Evolutionary conservation across 805 yeast species (phyloP), one percentile per base, ranked within the genome.

Genomic region (Saturnispora galanensis): DNA sequence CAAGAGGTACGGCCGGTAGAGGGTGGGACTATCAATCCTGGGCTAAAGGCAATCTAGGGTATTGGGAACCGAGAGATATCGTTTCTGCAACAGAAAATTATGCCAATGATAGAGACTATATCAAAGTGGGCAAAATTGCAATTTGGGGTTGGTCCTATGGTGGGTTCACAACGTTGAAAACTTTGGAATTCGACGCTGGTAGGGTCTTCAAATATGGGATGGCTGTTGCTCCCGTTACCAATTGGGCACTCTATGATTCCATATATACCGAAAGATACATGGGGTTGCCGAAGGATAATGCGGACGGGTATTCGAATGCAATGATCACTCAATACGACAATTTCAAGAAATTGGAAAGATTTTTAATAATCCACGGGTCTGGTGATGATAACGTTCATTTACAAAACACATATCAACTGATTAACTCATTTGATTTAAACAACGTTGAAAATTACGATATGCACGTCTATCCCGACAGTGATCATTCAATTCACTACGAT

Each of bases 61-160:
- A 73, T 50, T 82, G 84, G 82, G 95, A 84, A 56, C 83, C 89
- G 7, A 63, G 81, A 39, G 95, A 84, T 58, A 64, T 84, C 11
- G 68, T 73, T 0, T 67, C 66, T 4, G 71, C 77, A 0, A 70
- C 77, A 0, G 61, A 73, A 35, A 67, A 66, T 31, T 79, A 77
- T 57, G 70, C 83, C 6, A 47, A 63, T 17, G 62, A 61, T 6
- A 67, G 67, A 46, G 56, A 64, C 9, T 71, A 71, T 48, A 69
- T 84, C 15, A 81, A 83, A 56, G 52, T 53, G 3, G 66, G 70
- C 1, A 67, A 67, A 46, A 75, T 81, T 4, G 85, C 87, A 0
- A 71, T 84, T 33, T 84, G 93, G 89, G 95, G 95, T 12, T 84
- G 93, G 89, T 81, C 89, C 0, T 84, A 83, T 60, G 95, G 95